These are phyloP conservation scores for Buddleja alternifolia DNA, from an alignment of 257 asterid species.

Conservation along the genomic window DNA sequence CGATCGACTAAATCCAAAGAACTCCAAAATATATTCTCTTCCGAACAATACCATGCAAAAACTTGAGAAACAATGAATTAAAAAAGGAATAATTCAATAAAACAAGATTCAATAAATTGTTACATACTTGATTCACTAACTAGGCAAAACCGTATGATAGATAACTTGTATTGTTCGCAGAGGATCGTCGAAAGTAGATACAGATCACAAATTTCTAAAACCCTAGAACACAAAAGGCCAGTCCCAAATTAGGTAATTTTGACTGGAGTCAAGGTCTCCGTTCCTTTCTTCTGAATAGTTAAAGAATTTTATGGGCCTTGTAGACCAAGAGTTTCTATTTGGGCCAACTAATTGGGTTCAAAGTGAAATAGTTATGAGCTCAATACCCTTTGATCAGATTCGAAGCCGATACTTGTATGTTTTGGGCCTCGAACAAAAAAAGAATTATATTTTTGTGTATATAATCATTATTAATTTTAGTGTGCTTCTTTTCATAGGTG, in stretches of 20 bases:
- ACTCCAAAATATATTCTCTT: background rate
- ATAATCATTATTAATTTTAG: too few relatives aligned
- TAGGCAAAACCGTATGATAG: background rate
- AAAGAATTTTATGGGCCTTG: background rate
- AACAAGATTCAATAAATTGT: constrained; percentile 4
- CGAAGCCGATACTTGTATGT: too few relatives aligned
- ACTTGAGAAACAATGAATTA: constrained; percentile 12
- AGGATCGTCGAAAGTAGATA: background rate
- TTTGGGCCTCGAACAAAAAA: too few relatives aligned
- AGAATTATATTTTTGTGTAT: too few relatives aligned
- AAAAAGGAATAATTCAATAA: constrained; percentile 5
- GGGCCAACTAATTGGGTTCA: too few relatives aligned
- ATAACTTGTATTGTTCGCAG: background rate
- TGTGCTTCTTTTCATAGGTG: too few relatives aligned
- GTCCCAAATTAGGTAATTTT: constrained; percentile 30
- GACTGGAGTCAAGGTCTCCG: constrained; percentile 27
- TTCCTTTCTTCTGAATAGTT: background rate
- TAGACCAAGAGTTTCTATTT: too few relatives aligned
- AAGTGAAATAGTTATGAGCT: too few relatives aligned
- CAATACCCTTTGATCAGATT: too few relatives aligned
- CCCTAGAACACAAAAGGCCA: constrained; percentile 9
- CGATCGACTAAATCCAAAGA: background rate
- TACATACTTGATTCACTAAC: too few relatives aligned
- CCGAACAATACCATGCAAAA: constrained; percentile 1
- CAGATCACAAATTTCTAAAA: constrained; percentile 7